These are phyloP conservation scores for Pythium diclinum DNA, from an alignment of 352 stramenopile genomes.

Conservation along the genomic window DNA sequence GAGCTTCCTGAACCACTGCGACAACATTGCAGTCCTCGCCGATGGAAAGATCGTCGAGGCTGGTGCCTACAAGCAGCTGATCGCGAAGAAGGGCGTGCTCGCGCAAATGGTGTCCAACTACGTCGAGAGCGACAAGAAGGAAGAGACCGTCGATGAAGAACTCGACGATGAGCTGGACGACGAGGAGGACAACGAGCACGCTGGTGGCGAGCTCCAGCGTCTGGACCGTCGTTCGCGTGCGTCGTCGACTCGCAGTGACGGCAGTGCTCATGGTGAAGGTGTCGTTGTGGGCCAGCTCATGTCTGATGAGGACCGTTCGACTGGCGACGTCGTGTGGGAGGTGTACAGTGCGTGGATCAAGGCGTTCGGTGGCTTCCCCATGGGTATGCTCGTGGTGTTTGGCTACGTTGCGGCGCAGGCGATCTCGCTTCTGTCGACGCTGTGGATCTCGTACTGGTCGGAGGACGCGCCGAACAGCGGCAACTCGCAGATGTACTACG, in stretches of 20 bases:
- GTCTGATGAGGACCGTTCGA: conserved; percentile 68
- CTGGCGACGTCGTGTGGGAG: conserved; percentile 63
- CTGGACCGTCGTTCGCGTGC: conserved; percentile 43
- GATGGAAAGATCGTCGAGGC: conserved; percentile 53
- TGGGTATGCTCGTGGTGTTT: conserved; percentile 47
- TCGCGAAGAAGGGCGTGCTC: conserved; percentile 49
- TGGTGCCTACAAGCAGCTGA: conserved; percentile 57
- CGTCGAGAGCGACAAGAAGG: conserved; percentile 53
- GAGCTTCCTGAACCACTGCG: conserved; percentile 72
- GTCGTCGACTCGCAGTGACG: conserved; percentile 55
- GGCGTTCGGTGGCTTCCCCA: conserved; percentile 55
- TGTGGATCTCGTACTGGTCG: conserved; percentile 95
- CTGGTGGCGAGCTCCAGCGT: conserved; percentile 14
- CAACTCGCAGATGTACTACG: conserved; percentile 71
- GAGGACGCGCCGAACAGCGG: conserved; percentile 52
- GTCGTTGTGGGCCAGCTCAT: conserved; percentile 43
- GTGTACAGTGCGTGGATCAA: conserved; percentile 67
- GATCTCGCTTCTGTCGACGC: conserved; percentile 50
- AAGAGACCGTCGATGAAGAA: conserved; percentile 31
- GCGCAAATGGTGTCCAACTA: conserved; percentile 69
- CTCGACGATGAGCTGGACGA: conserved; percentile 30
- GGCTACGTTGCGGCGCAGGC: conserved; percentile 51
- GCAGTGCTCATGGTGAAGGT: conserved; percentile 33
- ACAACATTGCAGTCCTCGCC: conserved; percentile 57
- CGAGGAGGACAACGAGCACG: conserved; percentile 33